A percentile compares a stretch with the other conserved stretches of the same genome.
Conservation (phyloP, 371 early-diverging fungal species). For the Circinella umbellata region DNA sequence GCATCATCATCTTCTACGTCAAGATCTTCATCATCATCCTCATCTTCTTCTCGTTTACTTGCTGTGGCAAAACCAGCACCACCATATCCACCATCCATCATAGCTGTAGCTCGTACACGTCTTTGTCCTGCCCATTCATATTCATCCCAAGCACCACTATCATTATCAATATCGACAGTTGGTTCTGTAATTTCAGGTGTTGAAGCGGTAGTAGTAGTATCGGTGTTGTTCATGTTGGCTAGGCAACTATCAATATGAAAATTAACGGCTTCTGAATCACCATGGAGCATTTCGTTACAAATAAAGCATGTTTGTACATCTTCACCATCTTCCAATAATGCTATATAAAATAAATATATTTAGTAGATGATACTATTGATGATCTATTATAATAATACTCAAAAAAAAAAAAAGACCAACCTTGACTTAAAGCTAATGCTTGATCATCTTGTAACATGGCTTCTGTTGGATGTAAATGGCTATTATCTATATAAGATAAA, state of each 20-base stretch:
- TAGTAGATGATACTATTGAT: neutral
- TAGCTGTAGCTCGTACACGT: conserved; percentile 79
- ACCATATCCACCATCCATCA: conserved; percentile 83
- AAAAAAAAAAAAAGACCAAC: neutral
- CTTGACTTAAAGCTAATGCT: conserved; percentile 15
- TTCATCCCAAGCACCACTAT: conserved; percentile 60
- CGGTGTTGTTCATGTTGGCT: conserved; percentile 29
- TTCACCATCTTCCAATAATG: conserved; percentile 1
- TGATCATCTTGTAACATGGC: conserved; percentile 5
- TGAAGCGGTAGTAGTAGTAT: conserved; percentile 11
- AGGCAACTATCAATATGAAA: conserved; percentile 76
- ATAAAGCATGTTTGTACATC: conserved; percentile 69
- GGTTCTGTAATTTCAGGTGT: conserved; percentile 10
- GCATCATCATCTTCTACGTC: conserved; percentile 83
- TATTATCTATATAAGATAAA: neutral
- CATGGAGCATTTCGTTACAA: conserved; percentile 66
- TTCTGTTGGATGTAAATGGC: neutral
- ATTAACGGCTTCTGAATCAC: conserved; percentile 66
- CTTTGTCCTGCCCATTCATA: conserved; percentile 89
- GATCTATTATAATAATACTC: neutral
- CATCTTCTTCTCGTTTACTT: conserved; percentile 65
- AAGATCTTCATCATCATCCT: conserved; percentile 79
- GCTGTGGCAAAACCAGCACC: conserved; percentile 61
- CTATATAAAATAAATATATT: neutral
- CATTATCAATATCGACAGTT: neutral